Evolutionary conservation across 2,329 filamentous ascomycete genomes (phyloP).

Genomic region (Exophiala spinifera): DNA sequence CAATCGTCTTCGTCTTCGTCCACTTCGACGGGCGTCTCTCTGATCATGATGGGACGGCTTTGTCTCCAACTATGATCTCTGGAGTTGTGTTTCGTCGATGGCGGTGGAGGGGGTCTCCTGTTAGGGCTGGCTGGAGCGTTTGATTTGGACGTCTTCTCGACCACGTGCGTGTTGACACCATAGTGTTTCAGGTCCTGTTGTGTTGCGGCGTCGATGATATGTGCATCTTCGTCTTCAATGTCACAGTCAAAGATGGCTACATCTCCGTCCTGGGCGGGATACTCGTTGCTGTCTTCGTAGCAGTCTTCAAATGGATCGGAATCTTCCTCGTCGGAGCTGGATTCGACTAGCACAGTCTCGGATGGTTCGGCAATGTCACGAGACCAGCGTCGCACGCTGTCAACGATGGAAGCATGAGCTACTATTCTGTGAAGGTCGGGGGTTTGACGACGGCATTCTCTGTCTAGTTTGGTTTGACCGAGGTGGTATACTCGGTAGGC

Average conservation of each 20-base stretch:
- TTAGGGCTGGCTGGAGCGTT: constrained; percentile 9
- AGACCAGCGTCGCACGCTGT: constrained; percentile 24
- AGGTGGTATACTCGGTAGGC: constrained; percentile 26
- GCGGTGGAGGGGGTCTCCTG: constrained; percentile 16
- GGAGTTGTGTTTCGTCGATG: constrained; percentile 13
- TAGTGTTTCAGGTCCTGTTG: constrained; percentile 4
- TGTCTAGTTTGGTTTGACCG: constrained; percentile 21
- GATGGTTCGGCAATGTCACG: constrained; percentile 18
- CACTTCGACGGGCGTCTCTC: constrained; percentile 22
- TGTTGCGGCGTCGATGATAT: background rate
- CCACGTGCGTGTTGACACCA: constrained; percentile 1
- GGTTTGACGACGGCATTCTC: constrained; percentile 21
- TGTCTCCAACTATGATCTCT: constrained; percentile 19
- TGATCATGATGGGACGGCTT: constrained; percentile 17
- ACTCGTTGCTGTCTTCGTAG: constrained; percentile 8
- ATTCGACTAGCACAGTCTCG: constrained; percentile 21
- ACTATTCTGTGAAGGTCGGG: constrained; percentile 23
- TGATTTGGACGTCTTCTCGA: background rate
- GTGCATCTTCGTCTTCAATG: constrained; percentile 11
- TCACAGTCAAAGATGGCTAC: constrained; percentile 23
- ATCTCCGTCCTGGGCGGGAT: constrained; percentile 4
- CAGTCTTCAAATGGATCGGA: constrained; percentile 23
- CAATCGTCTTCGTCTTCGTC: constrained; percentile 17
- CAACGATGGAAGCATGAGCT: constrained; percentile 21
- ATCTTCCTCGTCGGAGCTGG: constrained; percentile 19